Percentiles rank a stretch among this genome's conserved stretches.
phyloP scores from a whole-genome alignment of 2,329 filamentous ascomycete genomes.

The Apiospora marii region DNA sequence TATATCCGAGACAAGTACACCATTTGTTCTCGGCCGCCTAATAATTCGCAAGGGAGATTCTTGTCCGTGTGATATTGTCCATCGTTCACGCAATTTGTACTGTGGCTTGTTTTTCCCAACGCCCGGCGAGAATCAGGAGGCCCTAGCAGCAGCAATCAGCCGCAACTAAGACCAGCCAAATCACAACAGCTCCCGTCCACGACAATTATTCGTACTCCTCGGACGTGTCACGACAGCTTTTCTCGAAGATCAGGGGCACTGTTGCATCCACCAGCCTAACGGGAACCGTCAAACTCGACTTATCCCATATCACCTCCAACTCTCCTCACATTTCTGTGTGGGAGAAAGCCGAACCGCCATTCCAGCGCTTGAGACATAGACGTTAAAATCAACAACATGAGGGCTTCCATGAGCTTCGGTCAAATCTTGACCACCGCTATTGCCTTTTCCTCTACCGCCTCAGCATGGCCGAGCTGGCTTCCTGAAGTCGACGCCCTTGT shows the following conservation, averaged over 20 bases:
- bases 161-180: slow-evolving; percentile 6
- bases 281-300: not conserved
- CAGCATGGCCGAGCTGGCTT: slow-evolving; percentile 65
- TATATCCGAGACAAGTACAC: slow-evolving; percentile 21
- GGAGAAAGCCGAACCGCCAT: slow-evolving; percentile 31
- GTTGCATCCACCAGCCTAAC: slow-evolving; percentile 9
- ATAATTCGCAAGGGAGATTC: slow-evolving; percentile 13
- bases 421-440: slow-evolving; percentile 59
- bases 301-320: slow-evolving; percentile 5
- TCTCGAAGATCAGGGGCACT: slow-evolving; percentile 2
- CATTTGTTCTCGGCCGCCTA: slow-evolving; percentile 4
- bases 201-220: slow-evolving; percentile 7
- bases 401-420: slow-evolving; percentile 54
- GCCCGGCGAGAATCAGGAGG: slow-evolving; percentile 20
- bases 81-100: slow-evolving; percentile 7
- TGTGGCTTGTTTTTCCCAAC: slow-evolving; percentile 19
- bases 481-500: slow-evolving; percentile 61
- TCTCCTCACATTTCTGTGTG: slow-evolving; percentile 22
- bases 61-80: slow-evolving; percentile 20
- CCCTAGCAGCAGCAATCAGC: slow-evolving; percentile 10
- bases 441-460: slow-evolving; percentile 58
- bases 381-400: slow-evolving; percentile 57
- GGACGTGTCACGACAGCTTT: slow-evolving; percentile 26
- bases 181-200: slow-evolving; percentile 25
- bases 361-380: slow-evolving; percentile 37